Conservation (phyloP, 176 grass and related monocot genomes). For the Aegilops bicornis region DNA sequence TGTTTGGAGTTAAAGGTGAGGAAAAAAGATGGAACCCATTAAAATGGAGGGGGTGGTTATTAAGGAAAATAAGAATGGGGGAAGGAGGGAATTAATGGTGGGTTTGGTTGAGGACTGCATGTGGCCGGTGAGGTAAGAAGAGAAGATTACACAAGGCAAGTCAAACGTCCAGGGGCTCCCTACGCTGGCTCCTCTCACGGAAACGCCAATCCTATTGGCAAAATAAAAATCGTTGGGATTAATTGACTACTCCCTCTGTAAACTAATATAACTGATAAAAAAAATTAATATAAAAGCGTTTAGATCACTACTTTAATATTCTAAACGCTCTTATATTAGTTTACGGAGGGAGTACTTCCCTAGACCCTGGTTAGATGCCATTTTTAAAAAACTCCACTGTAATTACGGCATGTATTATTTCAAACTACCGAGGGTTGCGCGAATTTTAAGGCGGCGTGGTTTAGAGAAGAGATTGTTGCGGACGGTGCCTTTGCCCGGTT, state of each 20-base stretch:
- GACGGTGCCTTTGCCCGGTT: not conserved
- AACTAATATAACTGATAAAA: no score
- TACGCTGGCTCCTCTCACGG: constrained; percentile 24
- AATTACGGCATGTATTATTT: not conserved
- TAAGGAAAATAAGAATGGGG: constrained; percentile 28
- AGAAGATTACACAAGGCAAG: constrained; percentile 18
- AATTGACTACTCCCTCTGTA: no score
- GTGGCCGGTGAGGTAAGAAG: constrained; percentile 29
- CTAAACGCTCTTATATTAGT: no score
- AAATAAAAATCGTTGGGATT: not conserved
- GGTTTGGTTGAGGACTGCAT: constrained; percentile 33
- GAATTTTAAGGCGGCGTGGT: not conserved
- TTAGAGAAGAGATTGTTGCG: not conserved
- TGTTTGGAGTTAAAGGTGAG: constrained; percentile 43
- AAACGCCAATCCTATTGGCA: not conserved
- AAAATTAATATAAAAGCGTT: no score
- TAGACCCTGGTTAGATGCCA: not conserved
- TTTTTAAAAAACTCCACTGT: not conserved
- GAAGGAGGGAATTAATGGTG: constrained; percentile 25
- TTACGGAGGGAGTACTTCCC: no score
- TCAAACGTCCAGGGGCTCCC: constrained; percentile 33
- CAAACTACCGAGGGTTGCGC: not conserved
- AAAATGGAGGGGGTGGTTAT: constrained; percentile 33
- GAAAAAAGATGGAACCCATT: constrained; percentile 42
- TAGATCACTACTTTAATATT: no score